These are phyloP conservation scores for Aspergillus taichungensis DNA, from an alignment of 495 filamentous ascomycete genomes.

Conservation along the genomic window DNA sequence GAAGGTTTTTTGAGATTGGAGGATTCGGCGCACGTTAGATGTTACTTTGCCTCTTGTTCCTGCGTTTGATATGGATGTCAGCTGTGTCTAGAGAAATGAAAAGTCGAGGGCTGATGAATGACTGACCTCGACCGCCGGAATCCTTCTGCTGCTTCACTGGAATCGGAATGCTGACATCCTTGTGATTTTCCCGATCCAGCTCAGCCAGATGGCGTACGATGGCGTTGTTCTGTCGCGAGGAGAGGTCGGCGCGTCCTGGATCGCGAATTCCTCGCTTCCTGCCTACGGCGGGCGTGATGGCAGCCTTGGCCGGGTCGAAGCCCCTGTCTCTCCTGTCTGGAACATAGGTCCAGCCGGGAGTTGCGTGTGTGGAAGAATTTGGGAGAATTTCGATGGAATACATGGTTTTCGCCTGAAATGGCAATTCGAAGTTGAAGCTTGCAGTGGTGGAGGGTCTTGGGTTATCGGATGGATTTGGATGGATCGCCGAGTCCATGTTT, in stretches of 20 bases:
- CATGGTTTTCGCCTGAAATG: constrained; percentile 25
- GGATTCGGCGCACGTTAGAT: constrained; percentile 75
- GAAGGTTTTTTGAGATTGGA: constrained; percentile 88
- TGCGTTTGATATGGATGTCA: neutral
- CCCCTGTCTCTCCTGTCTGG: constrained; percentile 67
- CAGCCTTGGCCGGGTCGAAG: constrained; percentile 49
- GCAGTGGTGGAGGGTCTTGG: neutral
- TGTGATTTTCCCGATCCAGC: constrained; percentile 70
- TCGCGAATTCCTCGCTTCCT: constrained; percentile 58
- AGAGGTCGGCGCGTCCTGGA: constrained; percentile 49
- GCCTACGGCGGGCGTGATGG: constrained; percentile 46
- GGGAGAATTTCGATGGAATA: constrained; percentile 69
- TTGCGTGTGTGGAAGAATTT: constrained; percentile 52
- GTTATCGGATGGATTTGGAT: neutral
- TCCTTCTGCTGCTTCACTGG: constrained; percentile 45
- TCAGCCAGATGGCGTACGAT: constrained; percentile 68
- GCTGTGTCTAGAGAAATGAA: neutral
- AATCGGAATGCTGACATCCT: constrained; percentile 60
- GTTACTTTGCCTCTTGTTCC: constrained; percentile 51
- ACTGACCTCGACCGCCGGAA: constrained; percentile 35
- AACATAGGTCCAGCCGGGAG: constrained; percentile 85
- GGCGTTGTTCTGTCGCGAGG: constrained; percentile 67
- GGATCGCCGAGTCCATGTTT: constrained; percentile 13
- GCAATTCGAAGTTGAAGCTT: neutral
- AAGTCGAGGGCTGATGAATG: neutral